Evolutionary conservation across 1,139 yeast genomes (phyloP).

Genomic region (Lodderomyces metapsilosis): DNA sequence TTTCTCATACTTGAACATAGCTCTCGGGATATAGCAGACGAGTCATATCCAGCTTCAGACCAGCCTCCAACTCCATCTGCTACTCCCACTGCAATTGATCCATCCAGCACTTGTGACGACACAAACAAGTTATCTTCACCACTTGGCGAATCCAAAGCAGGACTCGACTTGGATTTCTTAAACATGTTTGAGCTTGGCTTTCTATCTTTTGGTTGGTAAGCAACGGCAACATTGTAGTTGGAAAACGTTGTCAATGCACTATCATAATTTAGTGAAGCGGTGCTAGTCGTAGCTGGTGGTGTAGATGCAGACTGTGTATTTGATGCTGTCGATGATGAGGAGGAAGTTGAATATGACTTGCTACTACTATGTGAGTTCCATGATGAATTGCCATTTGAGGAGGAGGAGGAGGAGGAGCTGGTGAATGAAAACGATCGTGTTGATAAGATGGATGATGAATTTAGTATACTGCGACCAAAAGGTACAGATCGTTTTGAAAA

Average conservation of each 20-base stretch:
- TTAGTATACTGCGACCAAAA: slow-evolving; percentile 8
- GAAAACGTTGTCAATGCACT: slow-evolving; percentile 24
- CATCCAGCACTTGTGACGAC: slow-evolving; percentile 39
- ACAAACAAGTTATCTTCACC: slow-evolving; percentile 89
- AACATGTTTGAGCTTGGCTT: slow-evolving; percentile 43
- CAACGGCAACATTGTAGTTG: slow-evolving; percentile 60
- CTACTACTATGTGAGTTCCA: slow-evolving; percentile 17
- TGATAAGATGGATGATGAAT: not conserved
- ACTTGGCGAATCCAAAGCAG: slow-evolving; percentile 54
- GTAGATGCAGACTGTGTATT: slow-evolving; percentile 5
- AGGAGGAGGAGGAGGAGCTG: slow-evolving; percentile 15
- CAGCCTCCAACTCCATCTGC: slow-evolving; percentile 99
- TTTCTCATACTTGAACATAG: slow-evolving; percentile 46
- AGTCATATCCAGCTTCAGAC: slow-evolving; percentile 89
- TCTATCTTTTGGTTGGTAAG: slow-evolving; percentile 72
- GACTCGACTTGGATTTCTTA: slow-evolving; percentile 24
- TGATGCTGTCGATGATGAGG: slow-evolving; percentile 6
- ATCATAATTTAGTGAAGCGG: slow-evolving; percentile 17
- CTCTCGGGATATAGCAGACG: slow-evolving; percentile 76
- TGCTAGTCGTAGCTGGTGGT: slow-evolving; percentile 12
- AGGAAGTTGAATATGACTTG: slow-evolving; percentile 3
- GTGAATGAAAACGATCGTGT: slow-evolving; percentile 14
- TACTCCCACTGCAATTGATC: slow-evolving; percentile 71
- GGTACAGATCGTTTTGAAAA: slow-evolving; percentile 21
- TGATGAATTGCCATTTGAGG: slow-evolving; percentile 10